These are phyloP conservation scores for Suillus hirtellus DNA, from an alignment of 768 basidiomycete species.

Conservation along the genomic window DNA sequence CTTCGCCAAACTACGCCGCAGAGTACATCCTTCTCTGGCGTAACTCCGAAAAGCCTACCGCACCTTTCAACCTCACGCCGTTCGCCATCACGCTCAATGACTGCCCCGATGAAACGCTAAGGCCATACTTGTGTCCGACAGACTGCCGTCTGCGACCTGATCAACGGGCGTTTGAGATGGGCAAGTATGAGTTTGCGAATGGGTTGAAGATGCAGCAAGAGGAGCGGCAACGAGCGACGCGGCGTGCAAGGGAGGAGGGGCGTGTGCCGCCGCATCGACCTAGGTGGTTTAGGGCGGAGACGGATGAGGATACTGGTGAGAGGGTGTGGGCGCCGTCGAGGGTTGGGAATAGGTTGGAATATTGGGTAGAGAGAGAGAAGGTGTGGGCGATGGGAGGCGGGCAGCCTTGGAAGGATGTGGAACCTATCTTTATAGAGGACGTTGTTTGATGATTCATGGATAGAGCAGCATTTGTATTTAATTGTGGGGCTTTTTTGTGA, in stretches of 20 bases:
- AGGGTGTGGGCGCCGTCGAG: conserved; percentile 79
- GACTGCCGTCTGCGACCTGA: conserved; percentile 93
- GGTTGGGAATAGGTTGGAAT: conserved; percentile 58
- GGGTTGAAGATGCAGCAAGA: conserved; percentile 79
- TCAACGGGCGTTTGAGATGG: conserved; percentile 91
- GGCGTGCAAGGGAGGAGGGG: conserved; percentile 77
- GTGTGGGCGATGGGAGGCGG: conserved; percentile 48
- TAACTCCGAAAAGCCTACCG: conserved; percentile 75
- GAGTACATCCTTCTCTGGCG: conserved; percentile 90
- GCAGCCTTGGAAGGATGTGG: conserved; percentile 64
- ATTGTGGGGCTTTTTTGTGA: too few relatives aligned
- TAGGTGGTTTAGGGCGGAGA: conserved; percentile 84
- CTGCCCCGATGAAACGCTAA: conserved; percentile 68
- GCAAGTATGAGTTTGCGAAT: conserved; percentile 82
- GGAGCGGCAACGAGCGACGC: conserved; percentile 71
- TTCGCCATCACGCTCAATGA: conserved; percentile 93
- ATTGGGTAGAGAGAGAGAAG: conserved; percentile 80
- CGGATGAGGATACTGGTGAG: conserved; percentile 87
- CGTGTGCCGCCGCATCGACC: conserved; percentile 69
- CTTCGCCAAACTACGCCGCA: conserved; percentile 46
- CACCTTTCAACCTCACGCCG: conserved; percentile 94
- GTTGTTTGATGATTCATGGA: conserved; percentile 4
- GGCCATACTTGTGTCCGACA: conserved; percentile 78
- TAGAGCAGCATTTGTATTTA: background rate
- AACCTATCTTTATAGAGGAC: conserved; percentile 80